phyloP scores from a whole-genome alignment of 139 green algal genomes.

The Closterium sp. region DNA sequence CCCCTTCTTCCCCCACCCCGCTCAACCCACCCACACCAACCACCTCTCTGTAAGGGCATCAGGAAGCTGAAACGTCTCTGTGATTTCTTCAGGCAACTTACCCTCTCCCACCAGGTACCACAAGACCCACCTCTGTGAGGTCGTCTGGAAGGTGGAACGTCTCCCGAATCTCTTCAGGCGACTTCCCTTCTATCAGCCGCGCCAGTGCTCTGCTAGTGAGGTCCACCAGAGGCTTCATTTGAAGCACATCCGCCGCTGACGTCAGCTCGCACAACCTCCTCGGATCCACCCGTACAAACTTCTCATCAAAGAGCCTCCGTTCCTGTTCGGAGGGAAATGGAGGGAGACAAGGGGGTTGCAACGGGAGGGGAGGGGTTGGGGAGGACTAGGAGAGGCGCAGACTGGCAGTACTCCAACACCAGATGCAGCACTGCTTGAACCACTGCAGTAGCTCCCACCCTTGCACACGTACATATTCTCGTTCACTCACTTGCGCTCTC shows the following conservation, averaged over 20 bases:
- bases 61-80: conserved; percentile 68
- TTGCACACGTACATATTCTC: too few relatives aligned
- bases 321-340: conserved; percentile 48
- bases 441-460: too few relatives aligned
- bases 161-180: conserved; percentile 64
- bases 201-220: conserved; percentile 66
- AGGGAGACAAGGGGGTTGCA: not conserved
- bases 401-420: too few relatives aligned
- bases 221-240: conserved; percentile 70
- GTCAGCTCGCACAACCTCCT: conserved; percentile 70
- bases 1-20: conserved; percentile 61
- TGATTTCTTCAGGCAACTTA: conserved; percentile 68
- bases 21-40: conserved; percentile 70
- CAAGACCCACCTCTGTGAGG: conserved; percentile 62
- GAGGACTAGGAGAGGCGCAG: not conserved
- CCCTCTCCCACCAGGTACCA: too few relatives aligned
- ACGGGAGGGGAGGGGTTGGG: not conserved
- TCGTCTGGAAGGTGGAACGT: conserved; percentile 74
- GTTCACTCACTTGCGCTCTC: too few relatives aligned
- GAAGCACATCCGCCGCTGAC: conserved; percentile 64
- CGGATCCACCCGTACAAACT: conserved; percentile 67
- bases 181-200: conserved; percentile 73
- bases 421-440: too few relatives aligned
- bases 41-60: conserved; percentile 71
- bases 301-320: conserved; percentile 71